Percentiles rank a stretch among this genome's conserved stretches.
Conservation (phyloP, 306 rosid species). For the Cucurbita maxima region DNA sequence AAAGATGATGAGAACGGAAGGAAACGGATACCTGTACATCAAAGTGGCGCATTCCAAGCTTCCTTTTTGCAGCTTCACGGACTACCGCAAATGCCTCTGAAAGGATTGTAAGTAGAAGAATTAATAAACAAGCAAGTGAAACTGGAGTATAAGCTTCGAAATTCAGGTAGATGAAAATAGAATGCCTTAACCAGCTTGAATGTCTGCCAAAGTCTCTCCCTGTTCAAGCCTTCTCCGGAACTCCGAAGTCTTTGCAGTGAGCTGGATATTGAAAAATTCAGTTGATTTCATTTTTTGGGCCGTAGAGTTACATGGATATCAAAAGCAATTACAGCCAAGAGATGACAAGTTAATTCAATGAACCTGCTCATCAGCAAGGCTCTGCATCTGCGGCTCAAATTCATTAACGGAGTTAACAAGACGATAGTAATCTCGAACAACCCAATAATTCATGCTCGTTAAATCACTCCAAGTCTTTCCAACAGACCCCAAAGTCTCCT, state of each 20-base stretch:
- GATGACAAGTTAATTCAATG: not conserved
- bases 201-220: conserved; percentile 74
- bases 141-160: not conserved
- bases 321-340: not conserved
- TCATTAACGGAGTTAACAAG: conserved; percentile 62
- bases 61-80: conserved; percentile 90
- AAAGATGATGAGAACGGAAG: not conserved
- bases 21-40: conserved; percentile 72
- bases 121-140: not conserved
- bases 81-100: conserved; percentile 94
- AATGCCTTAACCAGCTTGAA: conserved; percentile 58
- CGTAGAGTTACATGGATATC: not conserved
- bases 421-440: conserved; percentile 65
- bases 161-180: not conserved
- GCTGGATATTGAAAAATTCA: conserved; percentile 12
- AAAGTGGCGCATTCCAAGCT: conserved; percentile 95
- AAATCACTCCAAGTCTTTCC: conserved; percentile 42
- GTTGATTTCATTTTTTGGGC: not conserved
- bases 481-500: conserved; percentile 48
- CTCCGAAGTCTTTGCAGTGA: conserved; percentile 59
- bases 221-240: conserved; percentile 45
- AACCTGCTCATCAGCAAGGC: conserved; percentile 63
- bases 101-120: not conserved
- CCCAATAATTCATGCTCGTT: conserved; percentile 70
- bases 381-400: conserved; percentile 41